Evolutionary conservation across 179 eudicot genomes (phyloP), one percentile per base, ranked within the genome.

Genomic region (Dionaea muscipula): DNA sequence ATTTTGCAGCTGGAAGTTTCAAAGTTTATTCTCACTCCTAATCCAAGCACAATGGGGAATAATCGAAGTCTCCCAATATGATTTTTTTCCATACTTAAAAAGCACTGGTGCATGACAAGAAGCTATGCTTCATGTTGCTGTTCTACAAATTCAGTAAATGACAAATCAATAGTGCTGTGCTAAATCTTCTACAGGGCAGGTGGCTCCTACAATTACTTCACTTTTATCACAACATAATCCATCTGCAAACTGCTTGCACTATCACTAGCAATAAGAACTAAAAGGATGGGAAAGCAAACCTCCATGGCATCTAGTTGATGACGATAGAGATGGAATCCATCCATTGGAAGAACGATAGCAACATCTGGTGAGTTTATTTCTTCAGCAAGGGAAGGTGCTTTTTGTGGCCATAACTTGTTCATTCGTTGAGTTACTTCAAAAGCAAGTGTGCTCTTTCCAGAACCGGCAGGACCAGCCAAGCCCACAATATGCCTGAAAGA

Each of bases 311-410:
- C 96, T 60, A 93, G 75, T 61, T 93, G 90, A 70, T 66, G 83
- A 55, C 94, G 95, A 72, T 93, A 93, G 14, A 93, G 94, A 75
- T 93, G 96, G 62, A 88, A 93, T 20, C 99, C 99, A 73, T 93
- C 99, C 99, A 93, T 93, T 19, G 99, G 95, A 44, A 93, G 82
- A 63, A 82, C 89, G 27, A 53, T 72, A 45, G 99, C 94, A 61
- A 93, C 76, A 46, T 82, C 78, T 15, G 85, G 81, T 38, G 94
- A 76, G 15, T 72, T 78, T 50, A 78, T 76, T 65, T 66, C 80
- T 63, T 83, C 78, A 63, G 79, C 81, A 57, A 78, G 69, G 36
- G 75, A 65, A 69, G 79, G 72, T 26, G 85, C 68, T 56, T 78
- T 84, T 59, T 76, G 85, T 13, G 81, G 73, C 96, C 96, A 93